Evolutionary conservation across 192 early-diverging fungal genomes (phyloP), one percentile per base, ranked within the genome.

Genomic region (Pilaira anomala): DNA sequence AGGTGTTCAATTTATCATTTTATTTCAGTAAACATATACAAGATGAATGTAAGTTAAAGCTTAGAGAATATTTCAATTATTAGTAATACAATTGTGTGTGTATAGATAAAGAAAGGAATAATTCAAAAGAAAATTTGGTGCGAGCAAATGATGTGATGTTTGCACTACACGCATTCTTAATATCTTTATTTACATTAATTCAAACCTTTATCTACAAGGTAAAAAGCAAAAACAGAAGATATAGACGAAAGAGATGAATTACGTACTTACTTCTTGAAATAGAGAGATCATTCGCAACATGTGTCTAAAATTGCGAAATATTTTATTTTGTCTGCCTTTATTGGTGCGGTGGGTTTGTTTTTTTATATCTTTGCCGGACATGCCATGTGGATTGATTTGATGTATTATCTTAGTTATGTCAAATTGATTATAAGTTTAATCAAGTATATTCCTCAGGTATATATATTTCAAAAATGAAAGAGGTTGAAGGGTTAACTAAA

Each of bases 101-200:
- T 56, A 28, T 30, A 73, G 71, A 93, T 76, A 79, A 69, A 21
- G 61, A 80, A 11, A 80, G 88, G 16, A 83, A 92, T 63, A 75
- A 82, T 33, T 90, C 88, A 1, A 81, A 78, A 29, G 68, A 83
- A 11, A 90, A 89, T 62, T 69, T 93, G 7, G 88, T 95, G 3
- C 82, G 86, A 26, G 76, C 83, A 48, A 93, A 93, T 59, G 95
- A 97, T 76, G 85, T 96, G 41, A 77, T 92, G 28, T 97, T 97
- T 75, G 80, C 89, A 3, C 73, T 88, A n/a, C 93, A 97, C 76
- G 95, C 93, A 5, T 79, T 93, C 30, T 22, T 79, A 0, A 60
- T 94, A 5, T 80, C 88, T 7, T 51, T 75, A 0, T 48, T 88
- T 16, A 88, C 88, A 0, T 69, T 91, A 45, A 51, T 58, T 0